phyloP scores from a whole-genome alignment of 1,139 yeast species.

The Wickerhamomyces sp. region DNA sequence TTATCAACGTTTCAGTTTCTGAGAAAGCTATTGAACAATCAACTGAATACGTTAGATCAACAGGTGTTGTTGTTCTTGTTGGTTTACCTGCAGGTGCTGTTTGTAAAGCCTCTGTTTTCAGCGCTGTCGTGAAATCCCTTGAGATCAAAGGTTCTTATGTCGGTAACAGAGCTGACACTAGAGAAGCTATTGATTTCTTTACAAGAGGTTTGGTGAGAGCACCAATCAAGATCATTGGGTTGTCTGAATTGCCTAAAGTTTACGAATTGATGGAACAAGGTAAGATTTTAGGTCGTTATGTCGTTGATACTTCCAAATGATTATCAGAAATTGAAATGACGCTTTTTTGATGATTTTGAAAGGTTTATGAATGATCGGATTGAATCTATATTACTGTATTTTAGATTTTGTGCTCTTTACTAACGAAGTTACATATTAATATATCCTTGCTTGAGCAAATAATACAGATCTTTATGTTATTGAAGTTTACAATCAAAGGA shows the following conservation, averaged over 20 bases:
- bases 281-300: conserved; percentile 56
- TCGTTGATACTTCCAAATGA: conserved; percentile 52
- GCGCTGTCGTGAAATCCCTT: conserved; percentile 51
- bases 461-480: too few relatives aligned
- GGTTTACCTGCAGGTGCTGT: conserved; percentile 62
- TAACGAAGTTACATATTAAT: too few relatives aligned
- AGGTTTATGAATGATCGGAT: too few relatives aligned
- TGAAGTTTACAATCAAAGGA: too few relatives aligned
- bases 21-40: conserved; percentile 53
- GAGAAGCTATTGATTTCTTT: conserved; percentile 64
- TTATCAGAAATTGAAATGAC: too few relatives aligned
- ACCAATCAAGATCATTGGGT: conserved; percentile 55
- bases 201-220: conserved; percentile 55
- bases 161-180: conserved; percentile 67
- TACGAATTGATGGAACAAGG: conserved; percentile 55
- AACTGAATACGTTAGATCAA: conserved; percentile 48
- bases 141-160: conserved; percentile 59
- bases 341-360: too few relatives aligned
- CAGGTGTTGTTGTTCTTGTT: conserved; percentile 56
- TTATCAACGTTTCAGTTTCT: conserved; percentile 56
- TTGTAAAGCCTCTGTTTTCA: conserved; percentile 48
- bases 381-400: too few relatives aligned
- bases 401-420: too few relatives aligned
- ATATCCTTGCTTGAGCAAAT: too few relatives aligned
- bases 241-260: conserved; percentile 48